Base-by-base conservation (phyloP, 768 basidiomycete species). In the Mycena rebaudengoi region DNA sequence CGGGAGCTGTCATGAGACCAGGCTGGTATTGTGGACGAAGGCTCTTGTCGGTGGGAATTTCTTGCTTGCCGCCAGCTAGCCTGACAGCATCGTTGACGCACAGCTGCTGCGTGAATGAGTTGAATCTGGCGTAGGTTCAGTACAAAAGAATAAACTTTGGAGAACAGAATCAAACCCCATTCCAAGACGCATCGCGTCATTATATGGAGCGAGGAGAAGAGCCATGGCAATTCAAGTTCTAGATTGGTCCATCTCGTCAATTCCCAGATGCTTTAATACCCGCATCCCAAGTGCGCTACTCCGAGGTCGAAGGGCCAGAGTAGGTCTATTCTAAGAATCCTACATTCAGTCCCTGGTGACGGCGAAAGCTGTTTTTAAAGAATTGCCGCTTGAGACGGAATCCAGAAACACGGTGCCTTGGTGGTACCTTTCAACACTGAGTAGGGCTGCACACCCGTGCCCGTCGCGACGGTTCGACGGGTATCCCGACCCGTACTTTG, bases 161-260 rank as follows among this genome's bases (percentile, higher is more conserved):
- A 46, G n/a, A 44, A 44, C 18, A 49, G 41, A 37, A 26, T 26
- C 12, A 48, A 18, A 59, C 57, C 56, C 56, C 56, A 48, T 57
- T 57, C 56, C 56, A 25, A 57, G 44, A 18, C 44, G 56, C 56
- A 57, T 59, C 26, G 46, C 45, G 20, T 49, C 57, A 28, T 59
- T 49, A n/a, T 59, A 56, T 7, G 54, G 54, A 29, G 54, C 54
- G 41, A 49, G 33, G 33, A 48, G 57, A 32, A 49, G 54, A 44
- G 54, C 54, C 54, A 56, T 56, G 35, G 35, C 18, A 37, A 37
- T 37, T 18, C 11, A 18, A 37, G 35, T 37, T 37, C 35, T 37
- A 37, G 35, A 37, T n/a, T 37, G 35, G 35, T 10, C 35, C 10
- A 37, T 37, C 35, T 37, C 35, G 35, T 37, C 11, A 37, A 37